Evolutionary conservation across 2,329 filamentous ascomycete species (phyloP).

Genomic region (Tolypocladium nubicola): DNA sequence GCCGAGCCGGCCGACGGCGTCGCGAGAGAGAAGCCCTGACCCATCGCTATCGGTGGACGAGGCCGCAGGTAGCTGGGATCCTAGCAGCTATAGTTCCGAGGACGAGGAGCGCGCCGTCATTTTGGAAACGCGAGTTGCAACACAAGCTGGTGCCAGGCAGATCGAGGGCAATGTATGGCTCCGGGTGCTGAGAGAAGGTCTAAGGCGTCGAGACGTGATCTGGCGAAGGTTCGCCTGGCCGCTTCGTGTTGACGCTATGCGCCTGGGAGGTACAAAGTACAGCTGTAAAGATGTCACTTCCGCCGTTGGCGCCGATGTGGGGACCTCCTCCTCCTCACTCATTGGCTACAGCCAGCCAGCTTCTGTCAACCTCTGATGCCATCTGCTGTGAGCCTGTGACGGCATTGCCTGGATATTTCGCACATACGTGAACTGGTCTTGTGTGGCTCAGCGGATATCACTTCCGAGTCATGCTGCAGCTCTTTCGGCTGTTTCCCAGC

Average conservation of each 20-base stretch:
- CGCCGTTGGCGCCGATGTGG: not conserved
- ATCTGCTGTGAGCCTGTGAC: not conserved
- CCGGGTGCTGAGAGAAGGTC: not conserved
- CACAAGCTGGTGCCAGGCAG: not conserved
- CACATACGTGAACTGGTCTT: too few species aligned
- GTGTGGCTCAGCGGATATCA: not conserved
- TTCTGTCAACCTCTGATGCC: not conserved
- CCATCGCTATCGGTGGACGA: conserved; percentile 48
- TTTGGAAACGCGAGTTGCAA: not conserved
- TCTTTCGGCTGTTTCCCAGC: not conserved
- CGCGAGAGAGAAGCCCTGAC: conserved; percentile 90
- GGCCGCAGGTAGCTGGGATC: not conserved
- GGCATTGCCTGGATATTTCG: not conserved
- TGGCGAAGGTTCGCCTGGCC: not conserved
- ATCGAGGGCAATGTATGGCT: not conserved
- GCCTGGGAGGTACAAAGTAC: not conserved
- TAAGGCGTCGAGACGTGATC: not conserved
- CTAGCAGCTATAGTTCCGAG: not conserved
- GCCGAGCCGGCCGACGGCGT: conserved; percentile 85
- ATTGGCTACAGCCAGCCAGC: not conserved
- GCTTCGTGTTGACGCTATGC: not conserved
- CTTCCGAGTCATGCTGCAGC: not conserved
- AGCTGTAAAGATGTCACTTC: not conserved
- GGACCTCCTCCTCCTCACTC: not conserved
- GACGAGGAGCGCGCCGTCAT: not conserved